Evolutionary conservation across 2,329 filamentous ascomycete species (phyloP).

Genomic region (Alternaria rosae): DNA sequence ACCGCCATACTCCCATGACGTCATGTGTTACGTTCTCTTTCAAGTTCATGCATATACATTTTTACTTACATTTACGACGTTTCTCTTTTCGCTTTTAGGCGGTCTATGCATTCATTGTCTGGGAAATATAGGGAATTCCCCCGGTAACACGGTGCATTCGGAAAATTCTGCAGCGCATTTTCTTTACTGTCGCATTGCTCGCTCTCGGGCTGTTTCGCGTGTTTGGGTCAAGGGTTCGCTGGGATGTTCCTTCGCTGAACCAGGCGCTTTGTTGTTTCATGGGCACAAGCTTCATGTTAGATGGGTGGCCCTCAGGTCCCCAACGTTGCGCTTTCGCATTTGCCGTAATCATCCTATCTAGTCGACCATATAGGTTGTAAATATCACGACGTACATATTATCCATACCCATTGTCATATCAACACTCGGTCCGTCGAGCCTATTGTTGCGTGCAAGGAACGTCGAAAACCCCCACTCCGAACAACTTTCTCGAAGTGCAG

Average conservation of each 20-base stretch:
- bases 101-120: conserved; percentile 4
- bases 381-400: not conserved
- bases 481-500: not conserved
- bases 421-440: too few relatives aligned
- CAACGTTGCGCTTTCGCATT: not conserved
- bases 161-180: not conserved
- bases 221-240: not conserved
- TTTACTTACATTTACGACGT: conserved; percentile 5
- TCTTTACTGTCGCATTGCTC: not conserved
- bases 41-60: conserved; percentile 21
- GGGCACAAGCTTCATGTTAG: not conserved
- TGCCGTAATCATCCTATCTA: conserved; percentile 1
- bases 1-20: conserved; percentile 35
- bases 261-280: conserved; percentile 10
- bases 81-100: conserved; percentile 1
- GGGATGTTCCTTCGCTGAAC: conserved; percentile 7
- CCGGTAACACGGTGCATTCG: not conserved
- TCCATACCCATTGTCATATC: not conserved
- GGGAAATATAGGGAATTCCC: not conserved
- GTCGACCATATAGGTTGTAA: conserved; percentile 1
- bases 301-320: not conserved
- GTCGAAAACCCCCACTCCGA: not conserved
- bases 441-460: not conserved
- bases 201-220: not conserved
- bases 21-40: conserved; percentile 22